phyloP scores from a whole-genome alignment of 116 monocot species.

The Thalassia testudinum region DNA sequence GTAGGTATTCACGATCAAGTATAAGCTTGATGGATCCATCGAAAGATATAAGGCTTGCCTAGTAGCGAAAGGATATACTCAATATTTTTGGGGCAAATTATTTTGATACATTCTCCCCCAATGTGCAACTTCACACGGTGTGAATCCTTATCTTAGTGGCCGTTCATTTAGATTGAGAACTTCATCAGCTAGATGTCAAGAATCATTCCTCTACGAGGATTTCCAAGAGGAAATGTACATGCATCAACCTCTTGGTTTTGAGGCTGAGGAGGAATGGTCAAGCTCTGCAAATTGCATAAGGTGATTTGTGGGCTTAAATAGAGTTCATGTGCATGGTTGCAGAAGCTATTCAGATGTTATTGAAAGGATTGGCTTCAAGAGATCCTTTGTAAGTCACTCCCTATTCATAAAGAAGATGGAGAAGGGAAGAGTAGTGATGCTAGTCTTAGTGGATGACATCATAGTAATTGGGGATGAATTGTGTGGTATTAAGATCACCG shows the following conservation, averaged over 20 bases:
- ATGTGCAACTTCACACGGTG: neutral
- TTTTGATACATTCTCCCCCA: neutral
- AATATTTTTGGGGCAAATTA: neutral
- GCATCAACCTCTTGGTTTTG: neutral
- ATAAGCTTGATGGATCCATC: neutral
- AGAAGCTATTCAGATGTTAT: no score
- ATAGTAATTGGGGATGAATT: no score
- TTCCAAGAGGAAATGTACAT: neutral
- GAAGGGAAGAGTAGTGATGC: no score
- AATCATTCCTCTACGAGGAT: neutral
- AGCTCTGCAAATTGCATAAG: no score
- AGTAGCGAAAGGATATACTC: neutral
- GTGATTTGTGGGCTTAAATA: no score
- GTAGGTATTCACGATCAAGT: neutral
- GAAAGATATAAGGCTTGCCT: neutral
- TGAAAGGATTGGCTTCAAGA: no score
- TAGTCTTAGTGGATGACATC: no score
- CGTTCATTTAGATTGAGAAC: neutral
- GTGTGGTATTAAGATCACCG: no score
- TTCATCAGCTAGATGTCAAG: neutral
- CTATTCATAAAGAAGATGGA: no score
- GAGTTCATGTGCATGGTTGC: no score
- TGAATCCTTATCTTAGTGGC: neutral
- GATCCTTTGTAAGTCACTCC: no score
- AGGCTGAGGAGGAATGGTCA: no score